phyloP scores from a whole-genome alignment of 345 rosid genomes.

The Draba incana region DNA sequence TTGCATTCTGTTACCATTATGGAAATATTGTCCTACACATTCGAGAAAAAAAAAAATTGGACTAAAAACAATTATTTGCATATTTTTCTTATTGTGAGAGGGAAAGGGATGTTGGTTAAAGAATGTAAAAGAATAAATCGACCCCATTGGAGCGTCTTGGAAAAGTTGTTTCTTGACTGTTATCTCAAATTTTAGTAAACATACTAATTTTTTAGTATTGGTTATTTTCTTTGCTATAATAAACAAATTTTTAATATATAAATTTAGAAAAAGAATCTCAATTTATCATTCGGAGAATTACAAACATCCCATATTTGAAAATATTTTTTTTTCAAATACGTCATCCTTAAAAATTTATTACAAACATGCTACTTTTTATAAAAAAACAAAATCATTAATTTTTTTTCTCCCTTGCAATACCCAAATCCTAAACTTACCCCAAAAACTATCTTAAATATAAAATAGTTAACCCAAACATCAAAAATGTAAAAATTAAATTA shows the following conservation, averaged over 20 bases:
- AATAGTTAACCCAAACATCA: too few relatives aligned
- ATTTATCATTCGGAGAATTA: too few relatives aligned
- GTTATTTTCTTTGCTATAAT: not conserved
- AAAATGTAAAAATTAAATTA: too few relatives aligned
- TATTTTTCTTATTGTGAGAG: slow-evolving; percentile 8
- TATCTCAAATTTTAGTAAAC: slow-evolving; percentile 5
- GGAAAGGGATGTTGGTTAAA: slow-evolving; percentile 6
- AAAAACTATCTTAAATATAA: too few relatives aligned
- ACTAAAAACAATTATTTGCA: not conserved
- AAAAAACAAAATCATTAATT: too few relatives aligned
- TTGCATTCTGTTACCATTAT: slow-evolving; percentile 40
- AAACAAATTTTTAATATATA: not conserved
- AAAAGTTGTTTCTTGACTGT: slow-evolving; percentile 28
- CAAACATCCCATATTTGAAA: too few relatives aligned
- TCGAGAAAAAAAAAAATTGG: not conserved
- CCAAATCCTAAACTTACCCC: too few relatives aligned
- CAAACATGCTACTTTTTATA: too few relatives aligned
- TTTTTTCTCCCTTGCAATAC: too few relatives aligned
- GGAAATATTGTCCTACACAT: slow-evolving; percentile 32
- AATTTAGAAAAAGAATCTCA: not conserved
- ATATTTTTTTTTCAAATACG: too few relatives aligned
- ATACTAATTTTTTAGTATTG: not conserved
- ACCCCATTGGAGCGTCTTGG: slow-evolving; percentile 31
- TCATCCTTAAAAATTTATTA: too few relatives aligned
- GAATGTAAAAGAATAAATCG: slow-evolving; percentile 20